phyloP scores from a whole-genome alignment of 441 rosid genomes.

The Croton setiger region DNA sequence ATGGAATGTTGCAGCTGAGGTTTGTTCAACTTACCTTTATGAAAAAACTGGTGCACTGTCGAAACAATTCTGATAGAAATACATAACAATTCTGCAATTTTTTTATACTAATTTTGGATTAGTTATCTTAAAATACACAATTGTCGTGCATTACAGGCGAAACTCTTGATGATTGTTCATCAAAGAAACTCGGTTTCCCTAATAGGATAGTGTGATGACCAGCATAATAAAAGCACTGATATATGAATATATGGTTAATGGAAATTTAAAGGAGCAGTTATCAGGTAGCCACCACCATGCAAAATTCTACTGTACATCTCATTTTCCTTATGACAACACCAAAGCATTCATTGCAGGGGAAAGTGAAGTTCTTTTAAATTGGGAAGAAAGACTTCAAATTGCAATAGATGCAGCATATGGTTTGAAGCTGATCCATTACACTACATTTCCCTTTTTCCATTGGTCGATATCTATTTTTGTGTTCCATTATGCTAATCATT shows the following conservation, averaged over 20 bases:
- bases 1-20: constrained; percentile 21
- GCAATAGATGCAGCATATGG: constrained; percentile 52
- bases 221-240: constrained; percentile 4
- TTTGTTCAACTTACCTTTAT: neutral
- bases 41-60: neutral
- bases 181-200: constrained; percentile 17
- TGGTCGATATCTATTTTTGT: neutral
- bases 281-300: neutral
- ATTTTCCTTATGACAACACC: neutral
- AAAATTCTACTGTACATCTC: neutral
- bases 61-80: neutral
- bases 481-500: neutral
- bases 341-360: constrained; percentile 14
- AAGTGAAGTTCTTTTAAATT: constrained; percentile 22
- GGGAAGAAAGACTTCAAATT: constrained; percentile 41
- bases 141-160: constrained; percentile 5
- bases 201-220: constrained; percentile 19
- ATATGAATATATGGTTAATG: constrained; percentile 18
- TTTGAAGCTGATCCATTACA: neutral
- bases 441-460: neutral
- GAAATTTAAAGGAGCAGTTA: constrained; percentile 10
- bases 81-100: neutral
- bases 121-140: neutral
- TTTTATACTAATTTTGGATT: neutral
- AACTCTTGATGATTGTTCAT: constrained; percentile 11